Evolutionary conservation across 257 asterid species (phyloP).

Genomic region (Coffea eugenioides): DNA sequence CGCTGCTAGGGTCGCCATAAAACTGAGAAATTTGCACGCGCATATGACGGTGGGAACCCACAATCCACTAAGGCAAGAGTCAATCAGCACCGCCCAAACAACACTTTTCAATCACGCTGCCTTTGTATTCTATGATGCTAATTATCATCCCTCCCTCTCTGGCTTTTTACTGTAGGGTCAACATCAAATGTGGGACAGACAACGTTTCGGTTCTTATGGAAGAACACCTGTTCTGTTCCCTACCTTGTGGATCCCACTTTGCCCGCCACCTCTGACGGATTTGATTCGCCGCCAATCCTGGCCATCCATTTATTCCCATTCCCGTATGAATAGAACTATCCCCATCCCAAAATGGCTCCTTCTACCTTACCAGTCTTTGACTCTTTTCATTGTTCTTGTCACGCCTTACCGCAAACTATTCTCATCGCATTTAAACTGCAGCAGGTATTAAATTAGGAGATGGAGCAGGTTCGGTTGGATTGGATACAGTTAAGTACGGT

Average conservation of each 20-base stretch:
- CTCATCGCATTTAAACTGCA: too few relatives aligned
- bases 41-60: conserved; percentile 11
- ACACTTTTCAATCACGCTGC: neutral
- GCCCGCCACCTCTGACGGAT: conserved; percentile 17
- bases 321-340: too few relatives aligned
- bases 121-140: neutral
- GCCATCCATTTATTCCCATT: neutral
- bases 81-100: conserved; percentile 13
- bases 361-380: too few relatives aligned
- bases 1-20: too few relatives aligned
- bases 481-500: too few relatives aligned
- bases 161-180: conserved; percentile 10
- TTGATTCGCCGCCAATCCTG: conserved; percentile 20
- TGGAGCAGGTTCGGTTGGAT: too few relatives aligned
- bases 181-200: conserved; percentile 10
- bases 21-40: neutral
- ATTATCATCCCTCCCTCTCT: too few relatives aligned
- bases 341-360: too few relatives aligned
- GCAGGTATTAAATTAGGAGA: too few relatives aligned
- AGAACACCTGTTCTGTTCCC: neutral
- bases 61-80: neutral
- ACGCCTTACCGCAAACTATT: too few relatives aligned
- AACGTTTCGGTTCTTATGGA: neutral
- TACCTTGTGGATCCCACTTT: neutral
- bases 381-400: too few relatives aligned